Evolutionary conservation across 768 basidiomycete species (phyloP), one percentile per base, ranked within the genome.

Genomic region (Neoboletus brunneissimus): DNA sequence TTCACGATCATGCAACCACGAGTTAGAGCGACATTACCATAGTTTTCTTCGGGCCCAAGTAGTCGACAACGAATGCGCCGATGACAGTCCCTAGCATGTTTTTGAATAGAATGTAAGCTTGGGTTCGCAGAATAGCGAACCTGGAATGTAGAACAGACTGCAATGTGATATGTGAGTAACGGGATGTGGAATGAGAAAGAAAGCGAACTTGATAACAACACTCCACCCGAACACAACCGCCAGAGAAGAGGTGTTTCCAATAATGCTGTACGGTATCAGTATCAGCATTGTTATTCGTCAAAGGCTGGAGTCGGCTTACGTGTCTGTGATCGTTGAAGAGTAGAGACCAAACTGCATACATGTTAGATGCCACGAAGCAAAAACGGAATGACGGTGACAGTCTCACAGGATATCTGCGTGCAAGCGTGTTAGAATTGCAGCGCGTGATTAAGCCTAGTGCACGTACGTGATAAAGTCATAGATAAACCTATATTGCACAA

Each of bases 391-490:
- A 50, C 6, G 27, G 45, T 18, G 42, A 52, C 8, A 25, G 42
- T 73, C 86, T 70, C 58, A 88, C 87, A 15, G 85, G 86, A 73
- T 88, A 87, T 40, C 85, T 87, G 55, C 31, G 35, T 23, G 42
- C 40, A 37, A 40, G 53, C 18, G 25, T 31, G 29, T 50, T 38
- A 59, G 37, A 15, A 29, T 29, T 8, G 23, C 12, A 8, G 0
- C 29, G 13, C 16, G 25, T 16, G 20, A 48, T 22, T 12, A 46
- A 56, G 43, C 6, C 4, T 22, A 64, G 10, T 12, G 48, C n/a
- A 79, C 80, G 57, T 74, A 88, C 81, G 77, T 78, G 72, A 92
- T 89, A 68, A 91, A 86, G 66, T 91, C 89, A 66, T 91, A 91
- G 40, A 91, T 75, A 71, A 91, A 91, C 80, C 79, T 82, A 44